These are phyloP conservation scores for Canna indica DNA, from an alignment of 176 grass and related monocot genomes.

Conservation along the genomic window DNA sequence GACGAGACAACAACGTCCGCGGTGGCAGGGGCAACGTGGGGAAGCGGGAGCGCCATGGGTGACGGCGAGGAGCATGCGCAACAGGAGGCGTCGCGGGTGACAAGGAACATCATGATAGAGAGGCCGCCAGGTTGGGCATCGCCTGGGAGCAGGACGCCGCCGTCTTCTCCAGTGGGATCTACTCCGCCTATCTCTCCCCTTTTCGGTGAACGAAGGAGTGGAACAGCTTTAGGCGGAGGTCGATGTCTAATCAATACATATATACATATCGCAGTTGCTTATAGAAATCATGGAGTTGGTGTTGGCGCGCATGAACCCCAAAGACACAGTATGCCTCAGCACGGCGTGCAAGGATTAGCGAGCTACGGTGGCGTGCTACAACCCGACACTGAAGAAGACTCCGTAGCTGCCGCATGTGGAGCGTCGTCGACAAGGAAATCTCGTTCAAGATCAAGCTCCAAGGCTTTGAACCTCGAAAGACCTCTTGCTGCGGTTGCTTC, in stretches of 20 bases:
- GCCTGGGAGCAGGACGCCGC: constrained; percentile 54
- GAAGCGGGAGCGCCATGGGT: constrained; percentile 8
- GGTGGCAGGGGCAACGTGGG: neutral
- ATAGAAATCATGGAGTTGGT: neutral
- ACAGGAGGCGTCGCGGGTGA: constrained; percentile 43
- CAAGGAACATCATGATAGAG: constrained; percentile 98
- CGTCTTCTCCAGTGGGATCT: constrained; percentile 44
- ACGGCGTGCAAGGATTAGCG: neutral
- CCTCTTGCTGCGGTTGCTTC: neutral
- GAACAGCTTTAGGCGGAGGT: neutral
- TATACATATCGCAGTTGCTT: no score
- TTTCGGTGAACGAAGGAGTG: constrained; percentile 25
- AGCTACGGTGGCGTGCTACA: neutral
- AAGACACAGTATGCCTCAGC: neutral
- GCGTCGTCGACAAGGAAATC: neutral
- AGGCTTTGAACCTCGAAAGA: neutral
- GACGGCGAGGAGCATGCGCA: neutral
- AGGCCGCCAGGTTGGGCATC: constrained; percentile 60
- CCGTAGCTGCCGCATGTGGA: neutral
- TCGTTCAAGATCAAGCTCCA: neutral
- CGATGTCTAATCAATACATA: no score
- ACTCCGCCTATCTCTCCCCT: constrained; percentile 78
- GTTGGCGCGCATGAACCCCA: neutral
- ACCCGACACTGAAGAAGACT: neutral
- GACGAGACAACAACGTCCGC: constrained; percentile 21